Evolutionary conservation across 2,329 filamentous ascomycete species (phyloP).

Genomic region (Penicillium concentricum): DNA sequence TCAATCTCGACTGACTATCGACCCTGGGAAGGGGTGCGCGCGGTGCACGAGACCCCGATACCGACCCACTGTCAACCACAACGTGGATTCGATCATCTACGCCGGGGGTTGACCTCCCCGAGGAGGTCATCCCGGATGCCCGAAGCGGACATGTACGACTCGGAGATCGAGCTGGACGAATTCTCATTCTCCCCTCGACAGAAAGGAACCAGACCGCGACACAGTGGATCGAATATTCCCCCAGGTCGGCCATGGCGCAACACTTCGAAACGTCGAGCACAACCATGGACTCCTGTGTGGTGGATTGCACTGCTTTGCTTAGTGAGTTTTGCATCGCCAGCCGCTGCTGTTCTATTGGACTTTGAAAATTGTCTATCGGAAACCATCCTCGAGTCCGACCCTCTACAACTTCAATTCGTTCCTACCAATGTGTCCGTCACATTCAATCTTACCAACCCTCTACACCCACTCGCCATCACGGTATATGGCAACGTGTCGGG

Average conservation of each 20-base stretch:
- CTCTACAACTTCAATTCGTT: slow-evolving; percentile 72
- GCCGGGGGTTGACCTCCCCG: slow-evolving; percentile 43
- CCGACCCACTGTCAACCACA: slow-evolving; percentile 25
- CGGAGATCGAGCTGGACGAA: slow-evolving; percentile 17
- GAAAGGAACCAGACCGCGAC: slow-evolving; percentile 8
- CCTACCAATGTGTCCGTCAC: slow-evolving; percentile 71
- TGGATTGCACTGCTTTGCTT: slow-evolving; percentile 25
- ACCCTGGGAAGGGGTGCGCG: slow-evolving; percentile 2
- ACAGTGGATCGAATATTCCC: slow-evolving; percentile 6
- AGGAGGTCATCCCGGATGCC: slow-evolving; percentile 40
- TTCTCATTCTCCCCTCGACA: slow-evolving; percentile 2
- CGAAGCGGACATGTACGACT: slow-evolving; percentile 32
- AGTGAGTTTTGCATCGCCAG: slow-evolving; percentile 38
- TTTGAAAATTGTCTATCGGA: slow-evolving; percentile 80
- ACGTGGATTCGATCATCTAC: slow-evolving; percentile 37
- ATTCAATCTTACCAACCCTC: slow-evolving; percentile 63
- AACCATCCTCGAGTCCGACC: slow-evolving; percentile 58
- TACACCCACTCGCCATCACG: slow-evolving; percentile 70
- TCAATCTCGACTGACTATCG: background rate
- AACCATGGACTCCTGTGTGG: slow-evolving; percentile 6
- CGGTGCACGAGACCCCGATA: slow-evolving; percentile 1
- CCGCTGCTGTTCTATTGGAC: slow-evolving; percentile 65
- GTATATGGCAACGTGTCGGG: slow-evolving; percentile 92
- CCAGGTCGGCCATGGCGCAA: slow-evolving; percentile 23
- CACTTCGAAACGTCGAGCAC: slow-evolving; percentile 21